Conservation (phyloP, 805 yeast species). For the Wickerhamiella occidentalis region DNA sequence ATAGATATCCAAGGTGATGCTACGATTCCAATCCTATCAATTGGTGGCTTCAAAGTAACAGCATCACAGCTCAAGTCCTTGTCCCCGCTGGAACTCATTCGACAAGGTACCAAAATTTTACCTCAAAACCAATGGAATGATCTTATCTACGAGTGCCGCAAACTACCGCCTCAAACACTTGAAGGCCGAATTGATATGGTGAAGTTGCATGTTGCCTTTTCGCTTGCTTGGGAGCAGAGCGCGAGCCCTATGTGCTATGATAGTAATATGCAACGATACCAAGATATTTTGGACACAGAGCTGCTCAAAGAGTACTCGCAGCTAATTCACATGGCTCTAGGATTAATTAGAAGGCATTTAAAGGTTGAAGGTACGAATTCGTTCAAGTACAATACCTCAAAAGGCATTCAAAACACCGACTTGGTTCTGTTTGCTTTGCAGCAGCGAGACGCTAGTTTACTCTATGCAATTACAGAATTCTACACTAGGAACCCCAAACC, state of each 20-base stretch:
- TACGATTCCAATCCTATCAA: too few species aligned
- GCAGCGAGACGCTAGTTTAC: neutral
- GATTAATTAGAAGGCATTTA: neutral
- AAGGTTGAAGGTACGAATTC: too few species aligned
- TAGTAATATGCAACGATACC: neutral
- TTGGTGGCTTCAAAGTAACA: neutral
- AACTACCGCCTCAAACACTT: neutral
- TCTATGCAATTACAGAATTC: neutral
- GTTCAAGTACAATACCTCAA: neutral
- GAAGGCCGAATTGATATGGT: neutral
- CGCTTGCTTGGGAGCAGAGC: neutral
- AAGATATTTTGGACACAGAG: neutral
- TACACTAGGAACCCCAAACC: neutral
- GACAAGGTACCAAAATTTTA: neutral
- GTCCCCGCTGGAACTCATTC: neutral
- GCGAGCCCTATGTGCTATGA: neutral
- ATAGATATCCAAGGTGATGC: too few species aligned
- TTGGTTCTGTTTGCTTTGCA: neutral
- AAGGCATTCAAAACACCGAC: neutral
- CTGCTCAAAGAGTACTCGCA: neutral
- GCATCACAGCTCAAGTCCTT: neutral
- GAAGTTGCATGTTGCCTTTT: neutral
- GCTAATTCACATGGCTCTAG: neutral
- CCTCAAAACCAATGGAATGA: neutral
- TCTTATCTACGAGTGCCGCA: neutral